A percentile compares a stretch with the other conserved stretches of the same genome.
Evolutionary conservation across 1,284 basidiomycete genomes (phyloP).

Genomic region (Phellinidium pouzarii): DNA sequence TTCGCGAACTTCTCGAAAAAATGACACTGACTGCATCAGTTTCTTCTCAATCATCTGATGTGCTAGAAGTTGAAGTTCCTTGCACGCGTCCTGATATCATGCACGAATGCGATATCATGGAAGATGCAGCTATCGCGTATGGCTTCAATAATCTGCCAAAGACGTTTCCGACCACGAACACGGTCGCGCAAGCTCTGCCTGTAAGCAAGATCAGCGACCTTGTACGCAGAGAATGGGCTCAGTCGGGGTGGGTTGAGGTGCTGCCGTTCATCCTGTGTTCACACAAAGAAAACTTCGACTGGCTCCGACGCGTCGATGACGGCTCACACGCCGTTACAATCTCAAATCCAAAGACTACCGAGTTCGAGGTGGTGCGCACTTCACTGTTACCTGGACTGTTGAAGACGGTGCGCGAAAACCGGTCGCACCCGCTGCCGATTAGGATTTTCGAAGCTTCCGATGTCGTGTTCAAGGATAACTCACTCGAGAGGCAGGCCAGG

Average conservation of each 20-base stretch:
- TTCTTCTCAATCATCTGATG: conserved; percentile 46
- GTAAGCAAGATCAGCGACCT: conserved; percentile 91
- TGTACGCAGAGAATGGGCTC: conserved; percentile 85
- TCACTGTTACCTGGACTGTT: conserved; percentile 92
- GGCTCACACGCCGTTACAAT: conserved; percentile 81
- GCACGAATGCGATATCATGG: conserved; percentile 98
- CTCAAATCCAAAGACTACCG: conserved; percentile 94
- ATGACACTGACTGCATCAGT: conserved; percentile 67
- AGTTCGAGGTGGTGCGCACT: conserved; percentile 97
- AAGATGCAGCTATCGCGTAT: conserved; percentile 96
- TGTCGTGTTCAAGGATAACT: conserved; percentile 82
- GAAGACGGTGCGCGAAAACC: conserved; percentile 96
- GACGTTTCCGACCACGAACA: conserved; percentile 91
- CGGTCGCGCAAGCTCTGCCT: conserved; percentile 87
- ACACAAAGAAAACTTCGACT: conserved; percentile 96
- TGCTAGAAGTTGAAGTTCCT: conserved; percentile 75
- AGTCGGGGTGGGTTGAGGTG: conserved; percentile 94
- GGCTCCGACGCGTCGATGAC: conserved; percentile 83
- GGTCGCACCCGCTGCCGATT: conserved; percentile 87
- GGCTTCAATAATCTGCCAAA: conserved; percentile 96
- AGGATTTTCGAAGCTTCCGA: conserved; percentile 94
- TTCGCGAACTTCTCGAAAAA: conserved; percentile 60
- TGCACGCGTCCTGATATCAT: conserved; percentile 94
- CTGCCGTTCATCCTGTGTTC: conserved; percentile 96
- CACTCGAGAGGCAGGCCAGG: conserved; percentile 75